Evolutionary conservation across 129 eudicot genomes (phyloP).

Genomic region (Escallonia herrerae): DNA sequence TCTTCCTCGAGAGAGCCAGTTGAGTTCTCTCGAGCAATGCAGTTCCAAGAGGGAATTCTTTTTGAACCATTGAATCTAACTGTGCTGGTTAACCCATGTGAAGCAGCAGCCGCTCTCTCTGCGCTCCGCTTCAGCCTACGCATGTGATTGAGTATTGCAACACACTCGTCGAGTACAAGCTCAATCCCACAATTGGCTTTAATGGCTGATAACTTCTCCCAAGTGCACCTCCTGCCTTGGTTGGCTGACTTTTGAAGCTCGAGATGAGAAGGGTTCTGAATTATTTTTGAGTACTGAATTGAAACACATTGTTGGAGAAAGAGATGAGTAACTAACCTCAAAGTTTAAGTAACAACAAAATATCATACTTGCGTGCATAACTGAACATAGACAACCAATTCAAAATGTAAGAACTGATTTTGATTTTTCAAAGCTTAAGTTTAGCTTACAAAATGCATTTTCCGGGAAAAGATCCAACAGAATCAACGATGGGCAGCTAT

Average conservation of each 20-base stretch:
- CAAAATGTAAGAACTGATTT: too few species aligned
- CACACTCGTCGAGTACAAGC: constrained; percentile 87
- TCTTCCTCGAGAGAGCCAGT: constrained; percentile 87
- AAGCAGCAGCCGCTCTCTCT: constrained; percentile 81
- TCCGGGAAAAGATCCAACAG: too few species aligned
- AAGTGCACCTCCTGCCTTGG: constrained; percentile 92
- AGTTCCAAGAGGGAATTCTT: constrained; percentile 94
- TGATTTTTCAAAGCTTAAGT: too few species aligned
- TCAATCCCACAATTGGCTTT: constrained; percentile 95
- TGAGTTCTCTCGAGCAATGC: constrained; percentile 91
- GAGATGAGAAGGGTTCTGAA: constrained; percentile 74
- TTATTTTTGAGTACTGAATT: constrained; percentile 70
- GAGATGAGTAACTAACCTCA: too few species aligned
- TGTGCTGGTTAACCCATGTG: constrained; percentile 34
- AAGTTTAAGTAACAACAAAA: too few species aligned
- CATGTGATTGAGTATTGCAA: constrained; percentile 78
- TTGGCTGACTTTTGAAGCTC: constrained; percentile 91
- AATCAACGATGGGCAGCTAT: too few species aligned
- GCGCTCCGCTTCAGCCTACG: constrained; percentile 82
- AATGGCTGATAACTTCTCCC: constrained; percentile 96
- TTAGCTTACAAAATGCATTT: too few species aligned
- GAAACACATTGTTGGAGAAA: background rate
- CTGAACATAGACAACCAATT: too few species aligned
- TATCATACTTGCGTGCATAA: too few species aligned
- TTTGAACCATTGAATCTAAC: constrained; percentile 68